Evolutionary conservation across 257 asterid genomes (phyloP).

Genomic region (Primulina eburnea): DNA sequence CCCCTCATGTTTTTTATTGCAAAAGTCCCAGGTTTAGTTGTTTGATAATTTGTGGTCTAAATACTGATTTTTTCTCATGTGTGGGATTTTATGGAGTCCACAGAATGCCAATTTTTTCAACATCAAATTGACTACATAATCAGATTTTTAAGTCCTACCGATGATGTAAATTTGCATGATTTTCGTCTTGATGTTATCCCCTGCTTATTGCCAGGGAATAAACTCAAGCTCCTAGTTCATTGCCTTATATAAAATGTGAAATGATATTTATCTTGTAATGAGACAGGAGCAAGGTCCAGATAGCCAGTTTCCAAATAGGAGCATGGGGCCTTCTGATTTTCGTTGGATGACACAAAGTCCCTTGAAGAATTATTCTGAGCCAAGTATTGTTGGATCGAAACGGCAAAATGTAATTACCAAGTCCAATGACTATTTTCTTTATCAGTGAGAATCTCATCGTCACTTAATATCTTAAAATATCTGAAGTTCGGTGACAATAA

Average conservation of each 20-base stretch:
- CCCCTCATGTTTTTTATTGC: neutral
- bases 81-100: neutral
- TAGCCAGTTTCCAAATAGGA: constrained; percentile 57
- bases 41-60: neutral
- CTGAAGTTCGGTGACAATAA: constrained; percentile 8
- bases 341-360: constrained; percentile 63
- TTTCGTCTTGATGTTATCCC: neutral
- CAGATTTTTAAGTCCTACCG: constrained; percentile 4
- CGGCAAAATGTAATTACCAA: constrained; percentile 54
- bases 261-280: constrained; percentile 8
- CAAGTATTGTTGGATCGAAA: constrained; percentile 57
- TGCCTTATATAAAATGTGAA: constrained; percentile 2
- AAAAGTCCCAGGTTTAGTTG: neutral
- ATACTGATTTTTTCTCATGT: neutral
- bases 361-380: constrained; percentile 42
- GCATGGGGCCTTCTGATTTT: constrained; percentile 47
- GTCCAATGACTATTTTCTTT: constrained; percentile 1
- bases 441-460: neutral
- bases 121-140: constrained; percentile 1
- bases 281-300: constrained; percentile 70
- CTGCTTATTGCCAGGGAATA: neutral
- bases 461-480: neutral
- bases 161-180: neutral
- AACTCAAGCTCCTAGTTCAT: constrained; percentile 2
- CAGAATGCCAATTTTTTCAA: neutral